Evolutionary conservation across 2,329 filamentous ascomycete species (phyloP).

Genomic region (Botrytis sinoallii): DNA sequence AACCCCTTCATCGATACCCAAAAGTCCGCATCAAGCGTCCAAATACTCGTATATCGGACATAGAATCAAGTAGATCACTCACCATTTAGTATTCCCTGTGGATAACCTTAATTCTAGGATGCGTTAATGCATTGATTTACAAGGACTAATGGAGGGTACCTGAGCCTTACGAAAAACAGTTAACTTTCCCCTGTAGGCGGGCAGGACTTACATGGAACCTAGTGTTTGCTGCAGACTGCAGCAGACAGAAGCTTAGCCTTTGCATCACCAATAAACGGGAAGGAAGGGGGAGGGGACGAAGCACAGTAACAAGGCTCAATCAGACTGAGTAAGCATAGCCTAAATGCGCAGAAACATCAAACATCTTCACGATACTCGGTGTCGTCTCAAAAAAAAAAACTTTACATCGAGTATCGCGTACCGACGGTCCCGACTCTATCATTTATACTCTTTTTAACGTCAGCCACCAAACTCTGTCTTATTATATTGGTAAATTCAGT

Average conservation of each 20-base stretch:
- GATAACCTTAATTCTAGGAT: constrained; percentile 13
- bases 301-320: neutral
- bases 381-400: neutral
- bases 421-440: neutral
- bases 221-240: neutral
- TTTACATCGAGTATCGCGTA: neutral
- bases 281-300: neutral
- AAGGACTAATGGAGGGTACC: constrained; percentile 1
- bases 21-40: neutral
- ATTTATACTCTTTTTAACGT: neutral
- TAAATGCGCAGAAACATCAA: neutral
- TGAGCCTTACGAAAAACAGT: constrained; percentile 11
- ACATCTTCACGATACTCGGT: constrained; percentile 1
- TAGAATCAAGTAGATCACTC: neutral
- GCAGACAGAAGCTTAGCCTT: neutral
- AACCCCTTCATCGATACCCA: neutral
- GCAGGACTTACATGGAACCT: neutral
- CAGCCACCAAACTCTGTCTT: constrained; percentile 2
- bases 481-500: neutral
- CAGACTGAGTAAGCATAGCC: neutral
- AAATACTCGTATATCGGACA: too few relatives aligned
- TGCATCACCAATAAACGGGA: neutral
- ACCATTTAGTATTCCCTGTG: neutral
- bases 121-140: neutral
- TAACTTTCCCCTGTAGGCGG: neutral